Base-by-base conservation (phyloP, 1,284 basidiomycete species). In the Lignosus rhinocerotis region DNA sequence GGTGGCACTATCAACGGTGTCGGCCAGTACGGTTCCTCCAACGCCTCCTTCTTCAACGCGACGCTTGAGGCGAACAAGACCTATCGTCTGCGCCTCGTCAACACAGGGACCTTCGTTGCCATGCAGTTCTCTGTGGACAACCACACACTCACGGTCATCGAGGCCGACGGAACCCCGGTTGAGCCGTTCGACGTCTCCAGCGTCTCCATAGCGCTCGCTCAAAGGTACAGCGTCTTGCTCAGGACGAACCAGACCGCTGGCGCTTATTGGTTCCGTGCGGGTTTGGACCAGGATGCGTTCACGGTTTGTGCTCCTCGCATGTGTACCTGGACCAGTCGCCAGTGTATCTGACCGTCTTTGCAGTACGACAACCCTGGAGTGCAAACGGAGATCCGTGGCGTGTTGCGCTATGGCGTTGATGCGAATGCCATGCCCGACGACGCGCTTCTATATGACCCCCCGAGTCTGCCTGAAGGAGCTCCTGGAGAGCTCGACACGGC, bases 11-110 rank as follows among this genome's bases (percentile, higher is more conserved):
- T 78, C 59, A 78, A 78, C 53, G 76, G 76, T 10, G 44, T 73
- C 14, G 76, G 76, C 3, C 72, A 76, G 60, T 75, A 68, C 53
- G 61, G 57, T 43, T 59, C 25, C 12, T 63, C 67, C 57, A 71
- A 73, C 54, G 70, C 69, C 30, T 65, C 61, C 8, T 70, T 65
- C 58, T 64, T 60, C 52, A 64, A 64, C 57, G 51, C 53, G 32
- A 66, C 66, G 7, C 62, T 67, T 50, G 56, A 63, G 30, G 17
- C 64, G 38, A 67, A 69, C 63, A 67, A 66, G 57, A 69, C 67
- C 11, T 79, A 82, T 61, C 80, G 83, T 36, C 69, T 86, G 21
- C 78, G 84, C n/a, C 68, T 86, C 51, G 72, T 83, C 65, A 80
- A 85, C 68, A 66, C 77, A 0, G 82, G 82, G 34, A 73, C 75